These are phyloP conservation scores for Purshia tridentata DNA, from an alignment of 306 rosid genomes.

Conservation along the genomic window DNA sequence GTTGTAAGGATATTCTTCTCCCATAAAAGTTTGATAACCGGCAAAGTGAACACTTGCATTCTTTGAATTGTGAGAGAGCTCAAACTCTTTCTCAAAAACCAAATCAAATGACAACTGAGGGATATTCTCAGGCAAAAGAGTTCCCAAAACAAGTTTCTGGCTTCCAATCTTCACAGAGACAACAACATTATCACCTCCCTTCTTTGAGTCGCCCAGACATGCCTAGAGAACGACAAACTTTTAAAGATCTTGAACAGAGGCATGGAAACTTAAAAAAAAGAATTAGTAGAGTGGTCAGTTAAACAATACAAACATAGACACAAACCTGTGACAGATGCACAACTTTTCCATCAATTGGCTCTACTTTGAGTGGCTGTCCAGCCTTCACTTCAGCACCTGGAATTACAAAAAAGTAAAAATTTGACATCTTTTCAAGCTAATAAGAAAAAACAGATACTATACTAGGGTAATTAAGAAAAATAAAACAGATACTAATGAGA, in stretches of 20 bases:
- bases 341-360: constrained; percentile 33
- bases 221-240: constrained; percentile 40
- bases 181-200: constrained; percentile 50
- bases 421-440: not conserved
- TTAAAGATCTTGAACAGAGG: not conserved
- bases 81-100: constrained; percentile 78
- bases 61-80: constrained; percentile 76
- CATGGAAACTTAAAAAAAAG: not conserved
- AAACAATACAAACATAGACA: not conserved
- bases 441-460: too few species aligned
- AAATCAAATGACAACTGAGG: constrained; percentile 72
- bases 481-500: too few species aligned
- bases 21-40: constrained; percentile 55
- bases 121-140: constrained; percentile 52
- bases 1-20: constrained; percentile 68
- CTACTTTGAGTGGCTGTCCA: constrained; percentile 56
- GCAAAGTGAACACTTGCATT: constrained; percentile 56
- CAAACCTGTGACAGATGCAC: constrained; percentile 89
- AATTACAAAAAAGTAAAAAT: not conserved
- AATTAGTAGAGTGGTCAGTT: not conserved
- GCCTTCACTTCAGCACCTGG: constrained; percentile 88
- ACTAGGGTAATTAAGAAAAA: too few species aligned
- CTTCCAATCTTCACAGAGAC: constrained; percentile 49
- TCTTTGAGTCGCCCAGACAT: constrained; percentile 71
- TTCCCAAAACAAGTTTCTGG: constrained; percentile 72